These are phyloP conservation scores for Calvatia gigantea DNA, from an alignment of 768 basidiomycete species.

Conservation along the genomic window DNA sequence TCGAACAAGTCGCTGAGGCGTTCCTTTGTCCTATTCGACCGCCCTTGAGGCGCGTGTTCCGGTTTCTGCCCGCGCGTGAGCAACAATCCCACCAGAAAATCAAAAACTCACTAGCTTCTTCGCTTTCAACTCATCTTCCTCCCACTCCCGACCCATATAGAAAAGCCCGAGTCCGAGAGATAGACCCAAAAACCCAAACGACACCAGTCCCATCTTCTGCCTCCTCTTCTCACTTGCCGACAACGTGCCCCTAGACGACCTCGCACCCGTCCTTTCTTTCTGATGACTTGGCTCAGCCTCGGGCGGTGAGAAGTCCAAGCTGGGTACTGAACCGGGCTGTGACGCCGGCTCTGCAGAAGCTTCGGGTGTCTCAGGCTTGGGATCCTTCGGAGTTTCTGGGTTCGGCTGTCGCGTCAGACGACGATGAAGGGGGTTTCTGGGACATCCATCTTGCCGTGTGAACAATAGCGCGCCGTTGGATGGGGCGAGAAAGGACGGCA, in stretches of 20 bases:
- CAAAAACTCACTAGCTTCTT: constrained; percentile 54
- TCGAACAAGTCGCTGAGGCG: constrained; percentile 67
- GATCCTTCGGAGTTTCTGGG: constrained; percentile 9
- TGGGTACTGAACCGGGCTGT: constrained; percentile 33
- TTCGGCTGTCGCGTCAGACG: constrained; percentile 11
- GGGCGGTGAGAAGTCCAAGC: constrained; percentile 64
- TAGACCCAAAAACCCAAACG: constrained; percentile 49
- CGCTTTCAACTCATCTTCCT: constrained; percentile 60
- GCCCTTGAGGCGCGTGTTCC: constrained; percentile 56
- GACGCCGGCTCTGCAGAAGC: constrained; percentile 14
- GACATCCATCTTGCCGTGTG: constrained; percentile 34
- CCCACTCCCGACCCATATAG: constrained; percentile 80
- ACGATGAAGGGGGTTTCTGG: constrained; percentile 21
- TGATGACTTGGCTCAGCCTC: constrained; percentile 37
- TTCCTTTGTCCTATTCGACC: constrained; percentile 61
- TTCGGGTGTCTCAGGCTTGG: constrained; percentile 19
- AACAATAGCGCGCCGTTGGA: constrained; percentile 28
- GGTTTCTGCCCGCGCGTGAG: constrained; percentile 36
- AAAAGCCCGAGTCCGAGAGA: constrained; percentile 55
- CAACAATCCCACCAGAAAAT: background rate
- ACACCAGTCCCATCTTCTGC: constrained; percentile 49
- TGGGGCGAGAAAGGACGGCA: constrained; percentile 29
- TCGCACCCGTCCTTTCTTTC: constrained; percentile 64
- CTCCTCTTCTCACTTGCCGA: constrained; percentile 76
- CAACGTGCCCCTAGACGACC: constrained; percentile 73